Percentiles rank a stretch among this genome's conserved stretches.
Evolutionary conservation across 441 rosid genomes (phyloP).

Genomic region (Euphorbia schlechtendalii): DNA sequence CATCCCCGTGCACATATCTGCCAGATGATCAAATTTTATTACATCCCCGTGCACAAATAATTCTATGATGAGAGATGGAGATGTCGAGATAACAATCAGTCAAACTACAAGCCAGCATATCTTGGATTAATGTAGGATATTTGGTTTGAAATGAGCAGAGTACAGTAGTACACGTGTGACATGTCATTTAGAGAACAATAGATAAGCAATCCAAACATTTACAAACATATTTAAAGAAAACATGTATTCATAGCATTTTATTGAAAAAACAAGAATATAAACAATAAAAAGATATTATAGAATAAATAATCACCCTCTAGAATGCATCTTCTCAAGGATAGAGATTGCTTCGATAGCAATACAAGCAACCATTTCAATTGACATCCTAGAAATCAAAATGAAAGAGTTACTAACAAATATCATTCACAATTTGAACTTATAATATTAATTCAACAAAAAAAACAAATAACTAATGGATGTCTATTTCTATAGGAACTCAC

Average conservation of each 20-base stretch:
- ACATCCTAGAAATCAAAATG: slow-evolving; percentile 52
- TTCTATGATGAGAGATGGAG: background rate
- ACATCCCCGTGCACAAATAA: background rate
- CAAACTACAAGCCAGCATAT: background rate
- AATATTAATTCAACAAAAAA: slow-evolving; percentile 2
- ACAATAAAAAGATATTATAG: background rate
- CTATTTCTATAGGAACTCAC: slow-evolving; percentile 32
- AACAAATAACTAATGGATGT: background rate
- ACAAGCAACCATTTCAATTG: slow-evolving; percentile 93
- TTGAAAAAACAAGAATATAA: slow-evolving; percentile 15
- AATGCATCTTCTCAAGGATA: slow-evolving; percentile 83
- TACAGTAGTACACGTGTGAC: no score
- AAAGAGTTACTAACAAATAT: slow-evolving; percentile 8
- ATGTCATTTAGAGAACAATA: background rate
- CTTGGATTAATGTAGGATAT: background rate
- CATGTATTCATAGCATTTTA: no score
- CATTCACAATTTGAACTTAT: background rate
- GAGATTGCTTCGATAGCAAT: slow-evolving; percentile 96
- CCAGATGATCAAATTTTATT: slow-evolving; percentile 10
- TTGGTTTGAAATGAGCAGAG: background rate
- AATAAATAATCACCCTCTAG: slow-evolving; percentile 50
- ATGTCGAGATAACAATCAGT: background rate
- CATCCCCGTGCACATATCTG: slow-evolving; percentile 97
- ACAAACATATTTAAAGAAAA: no score
- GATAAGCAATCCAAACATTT: background rate